Conservation (phyloP, 306 rosid species). For the Bauhinia variegata region DNA sequence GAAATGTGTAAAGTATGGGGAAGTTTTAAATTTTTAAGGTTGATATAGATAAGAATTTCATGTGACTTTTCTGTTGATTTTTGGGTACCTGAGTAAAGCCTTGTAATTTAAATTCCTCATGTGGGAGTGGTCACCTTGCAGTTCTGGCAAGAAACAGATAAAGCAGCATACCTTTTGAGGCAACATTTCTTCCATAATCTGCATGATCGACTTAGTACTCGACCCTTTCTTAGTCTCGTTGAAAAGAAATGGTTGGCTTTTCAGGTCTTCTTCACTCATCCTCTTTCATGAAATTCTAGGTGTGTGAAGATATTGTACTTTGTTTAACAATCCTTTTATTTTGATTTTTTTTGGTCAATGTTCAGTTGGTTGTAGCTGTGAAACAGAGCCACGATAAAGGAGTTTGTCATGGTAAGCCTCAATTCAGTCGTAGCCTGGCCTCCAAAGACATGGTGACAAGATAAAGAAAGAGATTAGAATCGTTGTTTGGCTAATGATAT, state of each 20-base stretch:
- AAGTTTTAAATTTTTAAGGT: slow-evolving; percentile 6
- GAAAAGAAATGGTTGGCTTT: slow-evolving; percentile 99
- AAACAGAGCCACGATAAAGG: slow-evolving; percentile 93
- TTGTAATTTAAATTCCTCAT: slow-evolving; percentile 35
- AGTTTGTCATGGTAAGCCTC: slow-evolving; percentile 83
- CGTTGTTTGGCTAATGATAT: slow-evolving; percentile 19
- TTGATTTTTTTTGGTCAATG: slow-evolving; percentile 24
- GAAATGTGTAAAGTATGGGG: background rate
- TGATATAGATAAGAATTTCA: background rate
- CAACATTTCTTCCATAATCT: slow-evolving; percentile 89
- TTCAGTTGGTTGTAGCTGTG: slow-evolving; percentile 87
- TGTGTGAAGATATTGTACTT: slow-evolving; percentile 2
- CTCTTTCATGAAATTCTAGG: slow-evolving; percentile 5
- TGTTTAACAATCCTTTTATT: slow-evolving; percentile 12
- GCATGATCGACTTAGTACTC: slow-evolving; percentile 90
- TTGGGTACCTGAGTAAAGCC: background rate
- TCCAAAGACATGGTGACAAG: slow-evolving; percentile 1
- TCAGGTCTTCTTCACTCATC: slow-evolving; percentile 58
- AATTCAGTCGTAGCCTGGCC: slow-evolving; percentile 20
- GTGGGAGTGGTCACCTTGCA: slow-evolving; percentile 43
- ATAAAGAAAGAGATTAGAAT: slow-evolving; percentile 10
- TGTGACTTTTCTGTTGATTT: background rate
- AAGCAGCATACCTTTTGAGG: slow-evolving; percentile 92
- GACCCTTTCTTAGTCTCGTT: slow-evolving; percentile 79
- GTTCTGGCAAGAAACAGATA: slow-evolving; percentile 99